phyloP scores from a whole-genome alignment of 116 monocot genomes.

The Papilionanthe hybrid region DNA sequence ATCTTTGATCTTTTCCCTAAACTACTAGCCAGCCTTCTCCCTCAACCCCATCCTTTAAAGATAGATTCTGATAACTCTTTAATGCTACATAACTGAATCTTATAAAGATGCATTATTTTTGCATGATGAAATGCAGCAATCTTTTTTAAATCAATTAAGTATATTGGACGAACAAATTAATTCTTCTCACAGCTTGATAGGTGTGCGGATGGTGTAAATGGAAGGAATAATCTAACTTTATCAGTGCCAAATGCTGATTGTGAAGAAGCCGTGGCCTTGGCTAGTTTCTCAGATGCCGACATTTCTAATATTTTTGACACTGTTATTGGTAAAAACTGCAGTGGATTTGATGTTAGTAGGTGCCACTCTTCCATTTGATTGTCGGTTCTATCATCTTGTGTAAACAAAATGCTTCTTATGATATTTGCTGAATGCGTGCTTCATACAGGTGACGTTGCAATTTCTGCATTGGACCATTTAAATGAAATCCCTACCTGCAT shows the following conservation, averaged over 20 bases:
- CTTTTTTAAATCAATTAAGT: not conserved
- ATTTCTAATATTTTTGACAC: slow-evolving; percentile 34
- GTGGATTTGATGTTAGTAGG: slow-evolving; percentile 7
- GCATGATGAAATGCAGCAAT: not conserved
- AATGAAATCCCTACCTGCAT: slow-evolving; percentile 13
- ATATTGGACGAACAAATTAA: slow-evolving; percentile 3
- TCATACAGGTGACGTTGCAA: not conserved
- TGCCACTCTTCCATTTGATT: slow-evolving; percentile 6
- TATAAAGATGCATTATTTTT: not conserved
- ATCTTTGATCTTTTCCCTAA: no score
- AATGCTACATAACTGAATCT: not conserved
- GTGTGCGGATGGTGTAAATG: slow-evolving; percentile 18
- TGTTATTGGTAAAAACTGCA: slow-evolving; percentile 22
- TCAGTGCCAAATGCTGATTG: slow-evolving; percentile 6
- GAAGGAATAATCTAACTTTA: not conserved
- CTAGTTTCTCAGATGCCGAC: slow-evolving; percentile 7
- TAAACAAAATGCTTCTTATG: not conserved
- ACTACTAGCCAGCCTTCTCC: not conserved
- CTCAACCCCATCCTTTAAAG: not conserved
- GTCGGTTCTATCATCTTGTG: not conserved
- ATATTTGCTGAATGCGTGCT: not conserved
- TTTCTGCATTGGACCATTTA: slow-evolving; percentile 14
- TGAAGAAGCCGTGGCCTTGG: slow-evolving; percentile 4
- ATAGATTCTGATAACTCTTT: not conserved
- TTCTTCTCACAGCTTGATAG: slow-evolving; percentile 31